Percentiles rank a stretch among this genome's conserved stretches.
Evolutionary conservation across 306 rosid genomes (phyloP).

Genomic region (Pachyrhizus erosus): DNA sequence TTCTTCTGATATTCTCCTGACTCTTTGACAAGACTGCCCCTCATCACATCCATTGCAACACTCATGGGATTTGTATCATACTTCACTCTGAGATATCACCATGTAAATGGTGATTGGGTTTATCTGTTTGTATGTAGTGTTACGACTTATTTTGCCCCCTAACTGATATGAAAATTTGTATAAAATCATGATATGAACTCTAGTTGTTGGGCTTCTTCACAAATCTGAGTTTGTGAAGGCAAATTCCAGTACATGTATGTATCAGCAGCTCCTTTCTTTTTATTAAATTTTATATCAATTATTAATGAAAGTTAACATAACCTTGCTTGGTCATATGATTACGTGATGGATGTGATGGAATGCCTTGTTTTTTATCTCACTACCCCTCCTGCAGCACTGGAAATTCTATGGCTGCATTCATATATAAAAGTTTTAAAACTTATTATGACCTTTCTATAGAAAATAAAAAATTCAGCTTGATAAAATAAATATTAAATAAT

Average conservation of each 20-base stretch:
- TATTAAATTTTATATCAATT: background rate
- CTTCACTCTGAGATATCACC: constrained; percentile 7
- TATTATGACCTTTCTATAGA: background rate
- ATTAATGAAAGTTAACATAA: background rate
- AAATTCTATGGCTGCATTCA: background rate
- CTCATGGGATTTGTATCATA: constrained; percentile 20
- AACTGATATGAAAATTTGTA: background rate
- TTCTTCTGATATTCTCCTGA: background rate
- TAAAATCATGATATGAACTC: constrained; percentile 9
- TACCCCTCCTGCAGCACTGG: constrained; percentile 14
- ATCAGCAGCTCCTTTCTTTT: constrained; percentile 20
- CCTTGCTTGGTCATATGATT: constrained; percentile 16
- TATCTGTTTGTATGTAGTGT: background rate
- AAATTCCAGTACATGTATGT: constrained; percentile 2
- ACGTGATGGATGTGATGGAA: background rate
- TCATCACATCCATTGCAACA: constrained; percentile 9
- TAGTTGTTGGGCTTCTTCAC: background rate
- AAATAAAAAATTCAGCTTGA: constrained; percentile 11
- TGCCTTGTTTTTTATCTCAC: constrained; percentile 1
- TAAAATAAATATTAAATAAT: background rate
- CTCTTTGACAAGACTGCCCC: background rate
- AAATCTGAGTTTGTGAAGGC: constrained; percentile 18
- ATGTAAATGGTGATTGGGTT: constrained; percentile 17
- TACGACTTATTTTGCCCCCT: background rate
- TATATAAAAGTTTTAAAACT: background rate